Percentiles rank a stretch among this genome's conserved stretches.
phyloP scores from a whole-genome alignment of 345 rosid species.

The Litchi chinensis region DNA sequence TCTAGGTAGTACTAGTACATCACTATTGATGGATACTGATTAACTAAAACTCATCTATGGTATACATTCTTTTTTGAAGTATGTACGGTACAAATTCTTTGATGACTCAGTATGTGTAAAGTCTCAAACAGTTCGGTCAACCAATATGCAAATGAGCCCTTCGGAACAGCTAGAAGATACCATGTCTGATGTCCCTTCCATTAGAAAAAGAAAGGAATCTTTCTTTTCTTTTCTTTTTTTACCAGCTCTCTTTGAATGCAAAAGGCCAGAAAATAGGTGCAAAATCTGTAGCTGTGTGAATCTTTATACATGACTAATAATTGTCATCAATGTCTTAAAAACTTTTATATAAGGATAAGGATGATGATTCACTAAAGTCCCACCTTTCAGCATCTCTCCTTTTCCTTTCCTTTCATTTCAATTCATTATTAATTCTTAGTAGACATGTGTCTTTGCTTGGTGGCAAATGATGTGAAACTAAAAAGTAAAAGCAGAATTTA shows the following conservation, averaged over 20 bases:
- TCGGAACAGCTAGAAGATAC: slow-evolving; percentile 1
- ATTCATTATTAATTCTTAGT: neutral
- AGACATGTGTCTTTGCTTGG: slow-evolving; percentile 25
- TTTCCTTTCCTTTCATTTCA: neutral
- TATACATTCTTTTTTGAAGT: too few species aligned
- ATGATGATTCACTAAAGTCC: slow-evolving; percentile 25
- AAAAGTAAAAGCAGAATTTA: neutral
- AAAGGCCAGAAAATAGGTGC: slow-evolving; percentile 1
- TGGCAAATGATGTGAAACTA: slow-evolving; percentile 30
- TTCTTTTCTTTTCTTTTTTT: neutral
- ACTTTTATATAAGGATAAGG: slow-evolving; percentile 36
- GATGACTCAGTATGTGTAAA: neutral
- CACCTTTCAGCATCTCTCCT: slow-evolving; percentile 8
- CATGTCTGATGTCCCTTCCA: neutral
- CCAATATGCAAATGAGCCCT: neutral
- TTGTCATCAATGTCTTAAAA: slow-evolving; percentile 9
- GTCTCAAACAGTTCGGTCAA: slow-evolving; percentile 3
- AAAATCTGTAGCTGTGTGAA: slow-evolving; percentile 26
- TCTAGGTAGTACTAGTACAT: too few species aligned
- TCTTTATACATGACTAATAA: slow-evolving; percentile 16
- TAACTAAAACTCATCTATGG: too few species aligned
- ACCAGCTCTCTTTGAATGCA: neutral
- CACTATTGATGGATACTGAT: neutral
- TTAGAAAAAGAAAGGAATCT: neutral
- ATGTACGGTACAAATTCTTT: neutral